Percentiles rank a stretch among this genome's conserved stretches.
Evolutionary conservation across 2,329 filamentous ascomycete species (phyloP).

Genomic region (Cercospora citrullina): DNA sequence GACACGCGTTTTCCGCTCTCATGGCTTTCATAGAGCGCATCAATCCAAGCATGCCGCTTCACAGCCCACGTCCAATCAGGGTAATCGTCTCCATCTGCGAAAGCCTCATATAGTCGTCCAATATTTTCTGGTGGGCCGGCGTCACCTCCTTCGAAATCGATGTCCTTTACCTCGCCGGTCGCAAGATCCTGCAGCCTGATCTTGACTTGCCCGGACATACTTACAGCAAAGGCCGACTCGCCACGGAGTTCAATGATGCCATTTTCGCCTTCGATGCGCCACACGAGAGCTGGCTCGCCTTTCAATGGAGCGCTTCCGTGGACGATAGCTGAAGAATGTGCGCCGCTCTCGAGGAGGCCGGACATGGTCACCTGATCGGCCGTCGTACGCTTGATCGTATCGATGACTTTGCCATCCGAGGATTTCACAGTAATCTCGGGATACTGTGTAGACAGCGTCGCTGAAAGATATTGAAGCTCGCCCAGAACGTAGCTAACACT

Average conservation of each 20-base stretch:
- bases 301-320: neutral
- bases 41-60: neutral
- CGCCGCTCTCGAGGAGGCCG: neutral
- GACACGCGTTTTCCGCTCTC: neutral
- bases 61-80: neutral
- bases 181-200: neutral
- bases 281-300: neutral
- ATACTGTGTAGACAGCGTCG: neutral
- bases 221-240: neutral
- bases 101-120: neutral
- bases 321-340: neutral
- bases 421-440: neutral
- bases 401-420: neutral
- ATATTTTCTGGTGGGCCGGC: neutral
- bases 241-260: neutral
- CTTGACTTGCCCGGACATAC: neutral
- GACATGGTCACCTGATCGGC: neutral
- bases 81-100: neutral
- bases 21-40: neutral
- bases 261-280: neutral
- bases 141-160: neutral
- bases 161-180: neutral
- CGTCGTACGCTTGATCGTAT: neutral
- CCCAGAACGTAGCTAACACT: neutral
- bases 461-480: neutral